Evolutionary conservation across 208 protist genomes (phyloP).

Genomic region (Crithidia bombi): DNA sequence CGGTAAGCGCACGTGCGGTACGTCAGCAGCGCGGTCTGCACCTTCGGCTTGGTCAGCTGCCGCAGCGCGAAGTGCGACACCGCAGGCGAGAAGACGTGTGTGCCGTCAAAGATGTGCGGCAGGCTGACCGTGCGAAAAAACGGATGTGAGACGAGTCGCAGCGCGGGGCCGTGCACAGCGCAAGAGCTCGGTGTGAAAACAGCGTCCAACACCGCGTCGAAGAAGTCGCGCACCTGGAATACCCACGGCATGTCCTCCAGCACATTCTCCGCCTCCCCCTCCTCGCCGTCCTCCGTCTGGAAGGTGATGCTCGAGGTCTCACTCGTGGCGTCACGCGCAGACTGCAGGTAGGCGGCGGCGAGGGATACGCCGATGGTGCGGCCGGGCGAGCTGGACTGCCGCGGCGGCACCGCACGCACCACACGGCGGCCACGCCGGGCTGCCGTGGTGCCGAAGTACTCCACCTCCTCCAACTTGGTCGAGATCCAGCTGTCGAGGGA

Average conservation of each 20-base stretch:
- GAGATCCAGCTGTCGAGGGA: constrained; percentile 63
- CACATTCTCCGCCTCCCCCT: constrained; percentile 37
- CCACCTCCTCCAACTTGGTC: constrained; percentile 61
- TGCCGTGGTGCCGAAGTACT: constrained; percentile 64
- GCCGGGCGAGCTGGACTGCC: constrained; percentile 21
- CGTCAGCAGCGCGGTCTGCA: constrained; percentile 43
- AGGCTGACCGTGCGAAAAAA: constrained; percentile 62
- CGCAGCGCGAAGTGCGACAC: constrained; percentile 39
- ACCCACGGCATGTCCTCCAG: constrained; percentile 64
- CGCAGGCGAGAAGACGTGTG: constrained; percentile 44
- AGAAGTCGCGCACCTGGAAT: constrained; percentile 66
- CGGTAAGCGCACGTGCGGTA: constrained; percentile 57
- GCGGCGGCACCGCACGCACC: constrained; percentile 39
- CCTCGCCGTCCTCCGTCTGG: constrained; percentile 21
- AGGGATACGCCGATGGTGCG: constrained; percentile 61
- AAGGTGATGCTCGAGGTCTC: constrained; percentile 32
- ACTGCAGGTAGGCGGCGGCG: constrained; percentile 53
- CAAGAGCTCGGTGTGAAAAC: constrained; percentile 45
- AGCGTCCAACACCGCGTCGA: constrained; percentile 63
- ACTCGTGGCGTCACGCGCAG: constrained; percentile 27
- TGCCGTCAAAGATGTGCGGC: constrained; percentile 70
- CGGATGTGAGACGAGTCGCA: constrained; percentile 63
- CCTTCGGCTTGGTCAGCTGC: constrained; percentile 55
- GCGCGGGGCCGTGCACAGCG: constrained; percentile 44
- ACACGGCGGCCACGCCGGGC: constrained; percentile 23